Percentiles rank a stretch among this genome's conserved stretches.
Conservation (phyloP, 257 asterid species). For the Leptodermis oblonga region DNA sequence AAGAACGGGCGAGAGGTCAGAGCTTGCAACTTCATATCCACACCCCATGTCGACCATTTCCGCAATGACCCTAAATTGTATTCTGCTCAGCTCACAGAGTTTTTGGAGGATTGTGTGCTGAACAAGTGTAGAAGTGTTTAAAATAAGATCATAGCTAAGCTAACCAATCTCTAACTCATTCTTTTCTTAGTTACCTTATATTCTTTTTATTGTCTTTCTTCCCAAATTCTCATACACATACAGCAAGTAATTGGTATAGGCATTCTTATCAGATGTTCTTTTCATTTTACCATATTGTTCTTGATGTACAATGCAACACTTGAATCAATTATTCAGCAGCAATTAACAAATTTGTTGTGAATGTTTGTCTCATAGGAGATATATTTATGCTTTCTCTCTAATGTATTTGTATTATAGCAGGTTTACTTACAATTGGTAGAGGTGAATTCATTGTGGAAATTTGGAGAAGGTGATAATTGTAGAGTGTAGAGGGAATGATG, state of each 20-base stretch:
- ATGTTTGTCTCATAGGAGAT: no score
- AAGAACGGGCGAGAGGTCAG: conserved; percentile 68
- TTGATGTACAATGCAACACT: background rate
- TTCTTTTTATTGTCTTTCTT: background rate
- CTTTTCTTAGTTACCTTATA: background rate
- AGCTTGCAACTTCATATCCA: conserved; percentile 73
- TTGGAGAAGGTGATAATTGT: no score
- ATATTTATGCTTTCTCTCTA: no score
- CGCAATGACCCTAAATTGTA: conserved; percentile 68
- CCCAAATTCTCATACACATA: conserved; percentile 1
- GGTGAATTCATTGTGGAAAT: no score
- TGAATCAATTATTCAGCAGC: background rate
- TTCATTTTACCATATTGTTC: background rate
- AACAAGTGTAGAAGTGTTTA: conserved; percentile 42
- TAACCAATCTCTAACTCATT: conserved; percentile 24
- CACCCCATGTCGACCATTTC: conserved; percentile 94
- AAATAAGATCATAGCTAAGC: conserved; percentile 12
- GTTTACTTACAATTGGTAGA: no score
- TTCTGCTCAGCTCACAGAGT: conserved; percentile 76
- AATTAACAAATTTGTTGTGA: no score
- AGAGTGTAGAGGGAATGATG: no score
- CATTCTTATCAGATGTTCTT: background rate
- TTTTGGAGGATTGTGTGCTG: conserved; percentile 76
- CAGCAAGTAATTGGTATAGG: background rate
- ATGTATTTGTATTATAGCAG: no score